Conservation (phyloP, 2,329 filamentous ascomycete species). For the Curvularia sp. region DNA sequence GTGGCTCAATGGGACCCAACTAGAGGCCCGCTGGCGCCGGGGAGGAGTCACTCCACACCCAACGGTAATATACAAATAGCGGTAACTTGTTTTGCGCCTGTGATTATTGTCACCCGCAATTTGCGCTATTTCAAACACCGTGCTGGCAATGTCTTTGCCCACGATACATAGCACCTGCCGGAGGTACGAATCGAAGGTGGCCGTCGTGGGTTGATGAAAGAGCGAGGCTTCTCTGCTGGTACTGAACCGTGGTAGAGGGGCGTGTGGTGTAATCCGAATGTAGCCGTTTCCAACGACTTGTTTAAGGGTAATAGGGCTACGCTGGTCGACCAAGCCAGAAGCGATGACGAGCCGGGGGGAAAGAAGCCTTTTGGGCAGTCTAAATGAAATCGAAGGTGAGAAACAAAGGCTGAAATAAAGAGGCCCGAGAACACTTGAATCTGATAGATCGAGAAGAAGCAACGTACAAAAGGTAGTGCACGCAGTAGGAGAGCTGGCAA, state of each 20-base stretch:
- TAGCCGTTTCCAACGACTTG: constrained; percentile 21
- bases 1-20: constrained; percentile 13
- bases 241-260: constrained; percentile 31
- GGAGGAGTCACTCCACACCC: constrained; percentile 16
- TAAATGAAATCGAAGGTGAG: constrained; percentile 16
- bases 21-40: constrained; percentile 13
- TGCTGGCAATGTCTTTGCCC: constrained; percentile 10
- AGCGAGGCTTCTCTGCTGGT: constrained; percentile 10
- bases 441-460: constrained; percentile 22
- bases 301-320: constrained; percentile 21
- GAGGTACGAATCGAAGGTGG: constrained; percentile 1
- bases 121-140: constrained; percentile 6
- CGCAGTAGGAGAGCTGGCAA: constrained; percentile 27
- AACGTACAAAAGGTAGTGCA: constrained; percentile 18
- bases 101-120: constrained; percentile 1
- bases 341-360: constrained; percentile 11
- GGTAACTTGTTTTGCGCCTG: background rate
- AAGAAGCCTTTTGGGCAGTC: constrained; percentile 10
- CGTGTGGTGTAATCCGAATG: constrained; percentile 12
- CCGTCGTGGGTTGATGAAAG: constrained; percentile 9
- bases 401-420: constrained; percentile 18
- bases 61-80: constrained; percentile 10
- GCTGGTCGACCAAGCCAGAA: constrained; percentile 24
- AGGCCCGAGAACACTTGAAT: constrained; percentile 20
- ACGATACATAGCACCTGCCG: constrained; percentile 12